These are phyloP conservation scores for Stachybotrys chartarum DNA, from an alignment of 2,329 filamentous ascomycete species.

Conservation along the genomic window DNA sequence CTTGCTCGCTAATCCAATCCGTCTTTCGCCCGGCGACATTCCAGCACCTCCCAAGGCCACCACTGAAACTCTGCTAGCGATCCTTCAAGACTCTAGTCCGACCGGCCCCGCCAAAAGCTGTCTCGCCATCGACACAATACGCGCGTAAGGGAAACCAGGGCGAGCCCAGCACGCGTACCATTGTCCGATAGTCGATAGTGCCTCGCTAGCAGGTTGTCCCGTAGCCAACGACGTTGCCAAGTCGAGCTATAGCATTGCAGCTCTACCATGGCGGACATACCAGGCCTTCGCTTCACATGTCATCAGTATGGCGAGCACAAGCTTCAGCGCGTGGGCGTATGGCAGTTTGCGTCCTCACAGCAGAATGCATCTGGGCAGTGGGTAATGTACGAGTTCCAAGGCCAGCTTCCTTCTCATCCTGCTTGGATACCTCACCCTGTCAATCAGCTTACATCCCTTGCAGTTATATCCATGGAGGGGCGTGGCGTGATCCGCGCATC, in stretches of 20 bases:
- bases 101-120: background rate
- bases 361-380: constrained; percentile 18
- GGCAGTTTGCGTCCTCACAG: constrained; percentile 23
- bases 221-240: background rate
- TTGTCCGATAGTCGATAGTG: too few species aligned
- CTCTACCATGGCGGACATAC: constrained; percentile 2
- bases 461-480: constrained; percentile 55
- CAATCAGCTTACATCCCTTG: constrained; percentile 5
- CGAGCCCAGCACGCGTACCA: too few species aligned
- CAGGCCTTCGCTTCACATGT: constrained; percentile 22
- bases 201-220: background rate
- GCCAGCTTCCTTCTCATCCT: constrained; percentile 1
- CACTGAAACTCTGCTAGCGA: background rate
- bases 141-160: too few species aligned
- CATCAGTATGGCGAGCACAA: constrained; percentile 30
- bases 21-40: too few species aligned
- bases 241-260: background rate
- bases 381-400: constrained; percentile 23
- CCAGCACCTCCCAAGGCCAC: background rate
- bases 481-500: constrained; percentile 52
- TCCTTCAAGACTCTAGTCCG: background rate
- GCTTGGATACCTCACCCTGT: background rate
- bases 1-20: too few species aligned
- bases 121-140: too few species aligned
- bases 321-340: constrained; percentile 39